These are phyloP conservation scores for Aspergillus glaucus DNA, from an alignment of 2,329 filamentous ascomycete species.

Conservation along the genomic window DNA sequence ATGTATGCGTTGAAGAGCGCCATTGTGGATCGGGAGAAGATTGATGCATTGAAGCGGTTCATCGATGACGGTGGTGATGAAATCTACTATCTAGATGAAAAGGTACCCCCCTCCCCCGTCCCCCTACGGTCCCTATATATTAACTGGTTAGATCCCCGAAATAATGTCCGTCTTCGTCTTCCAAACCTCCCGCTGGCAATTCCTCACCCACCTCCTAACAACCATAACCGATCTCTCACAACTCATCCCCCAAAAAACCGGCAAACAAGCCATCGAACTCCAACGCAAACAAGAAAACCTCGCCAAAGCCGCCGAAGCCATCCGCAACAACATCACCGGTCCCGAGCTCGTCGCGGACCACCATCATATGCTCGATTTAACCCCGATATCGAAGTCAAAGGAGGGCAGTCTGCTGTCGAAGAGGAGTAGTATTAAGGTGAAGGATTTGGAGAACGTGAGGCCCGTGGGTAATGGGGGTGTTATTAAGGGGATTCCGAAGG, in stretches of 20 bases:
- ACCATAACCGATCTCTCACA: slow-evolving; percentile 50
- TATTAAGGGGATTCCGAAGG: slow-evolving; percentile 60
- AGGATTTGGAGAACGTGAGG: slow-evolving; percentile 1
- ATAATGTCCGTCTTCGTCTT: slow-evolving; percentile 86
- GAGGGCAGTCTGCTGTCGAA: slow-evolving; percentile 19
- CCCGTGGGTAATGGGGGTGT: slow-evolving; percentile 22
- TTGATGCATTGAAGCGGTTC: slow-evolving; percentile 75
- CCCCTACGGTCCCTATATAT: neutral
- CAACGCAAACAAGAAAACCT: slow-evolving; percentile 59
- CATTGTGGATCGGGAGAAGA: slow-evolving; percentile 84
- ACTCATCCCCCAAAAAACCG: slow-evolving; percentile 37
- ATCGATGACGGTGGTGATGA: slow-evolving; percentile 71
- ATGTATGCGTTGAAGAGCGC: slow-evolving; percentile 62
- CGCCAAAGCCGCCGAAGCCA: slow-evolving; percentile 66
- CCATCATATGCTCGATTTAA: slow-evolving; percentile 32
- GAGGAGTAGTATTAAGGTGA: slow-evolving; percentile 4
- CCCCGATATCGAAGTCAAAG: slow-evolving; percentile 17
- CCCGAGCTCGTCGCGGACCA: slow-evolving; percentile 83
- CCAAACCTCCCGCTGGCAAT: slow-evolving; percentile 73
- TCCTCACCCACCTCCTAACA: slow-evolving; percentile 65
- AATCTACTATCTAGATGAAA: slow-evolving; percentile 64
- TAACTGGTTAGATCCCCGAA: slow-evolving; percentile 59
- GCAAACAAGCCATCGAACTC: slow-evolving; percentile 37
- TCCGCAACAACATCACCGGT: slow-evolving; percentile 71
- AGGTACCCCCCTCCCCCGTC: slow-evolving; percentile 27